Evolutionary conservation across 1,284 basidiomycete species (phyloP), one percentile per base, ranked within the genome.

Genomic region (Tremellales sp.): DNA sequence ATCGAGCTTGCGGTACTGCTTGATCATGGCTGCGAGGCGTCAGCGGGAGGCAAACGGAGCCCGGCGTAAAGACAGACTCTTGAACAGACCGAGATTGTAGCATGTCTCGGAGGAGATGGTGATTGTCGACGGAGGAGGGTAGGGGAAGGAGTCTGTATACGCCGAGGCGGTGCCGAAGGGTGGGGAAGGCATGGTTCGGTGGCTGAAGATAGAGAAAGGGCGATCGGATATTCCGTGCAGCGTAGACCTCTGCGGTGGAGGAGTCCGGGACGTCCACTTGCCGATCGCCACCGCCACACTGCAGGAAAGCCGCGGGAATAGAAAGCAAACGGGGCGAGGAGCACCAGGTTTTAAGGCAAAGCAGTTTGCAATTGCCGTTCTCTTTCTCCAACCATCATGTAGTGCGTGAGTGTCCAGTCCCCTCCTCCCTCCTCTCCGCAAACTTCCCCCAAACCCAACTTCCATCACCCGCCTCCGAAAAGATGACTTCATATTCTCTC

Each of bases 1-100:
- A 70, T 93, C 89, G 6, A 92, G 75, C 58, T 79, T 83, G 57
- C 89, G 79, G 68, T 92, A 91, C 69, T 92, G 86, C 63, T 78
- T 82, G 70, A 92, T 78, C 60, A 91, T 80, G 56, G 89, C 89
- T 93, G 65, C 29, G 10, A 13, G 18, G 41, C 22, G 44, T 47
- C 25, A 53, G 35, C 54, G 43, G 49, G 19, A 19, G 24, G 37
- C 34, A 16, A 36, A 8, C n/a, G 18, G 8, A 18, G 8, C 8
- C 48, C 46, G 34, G 6, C 16, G 21, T n/a, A n/a, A 5, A 32
- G 28, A 35, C 54, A 43, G 47, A 85, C 89, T 86, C 81, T 89
- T 90, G 77, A 93, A 93, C 7, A 86, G 61, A 16, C 81, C 81
- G 27, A 93, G 77, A 62, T 92, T 79, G 61, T 82, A 80, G 61